Evolutionary conservation across 169 alveolate genomes (phyloP), one percentile per base, ranked within the genome.

Genomic region (Toxoplasma gondii): DNA sequence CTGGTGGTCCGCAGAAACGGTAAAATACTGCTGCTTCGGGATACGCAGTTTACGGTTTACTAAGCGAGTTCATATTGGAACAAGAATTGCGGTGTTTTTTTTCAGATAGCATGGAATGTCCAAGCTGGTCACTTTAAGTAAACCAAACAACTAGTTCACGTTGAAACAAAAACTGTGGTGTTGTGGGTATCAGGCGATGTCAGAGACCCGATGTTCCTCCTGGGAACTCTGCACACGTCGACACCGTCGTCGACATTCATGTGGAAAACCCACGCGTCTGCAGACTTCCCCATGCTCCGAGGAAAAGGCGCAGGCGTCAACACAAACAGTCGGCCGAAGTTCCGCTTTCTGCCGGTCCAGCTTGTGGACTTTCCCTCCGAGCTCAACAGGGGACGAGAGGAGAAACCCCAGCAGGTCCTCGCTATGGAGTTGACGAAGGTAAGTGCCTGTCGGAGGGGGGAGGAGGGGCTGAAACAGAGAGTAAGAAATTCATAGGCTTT

Each of bases 351-450:
- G 58, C 95, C 95, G 0, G 95, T 92, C 58, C 88, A 92, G 69
- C 78, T 92, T 54, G 83, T 69, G 4, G 92, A 83, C 82, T 22
- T 38, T n/a, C 95, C 95, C 34, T 27, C 43, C 44, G 87, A 84
- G 64, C 9, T 92, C 38, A 41, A 58, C 67, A 80, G 58, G 86
- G 67, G 67, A 19, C 88, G 88, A 34, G 49, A 45, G 38, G 80
- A 87, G 27, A 53, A 49, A 27, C 88, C 92, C 9, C 88, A 67
- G 69, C 78, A 92, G 81, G 88, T 92, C 88, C 82, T 92, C 64
- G 92, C 95, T 67, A 41, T 92, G 81, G 91, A 92, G 80, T 91
- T 92, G 64, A 64, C 86, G 0, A 92, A 92, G 39, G 95, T 92
- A 92, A 84, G 92, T 1, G 27, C 49, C 44, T 4, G 53, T 45